phyloP scores from a whole-genome alignment of 352 stramenopile species.

The Phytopythium helicoides region DNA sequence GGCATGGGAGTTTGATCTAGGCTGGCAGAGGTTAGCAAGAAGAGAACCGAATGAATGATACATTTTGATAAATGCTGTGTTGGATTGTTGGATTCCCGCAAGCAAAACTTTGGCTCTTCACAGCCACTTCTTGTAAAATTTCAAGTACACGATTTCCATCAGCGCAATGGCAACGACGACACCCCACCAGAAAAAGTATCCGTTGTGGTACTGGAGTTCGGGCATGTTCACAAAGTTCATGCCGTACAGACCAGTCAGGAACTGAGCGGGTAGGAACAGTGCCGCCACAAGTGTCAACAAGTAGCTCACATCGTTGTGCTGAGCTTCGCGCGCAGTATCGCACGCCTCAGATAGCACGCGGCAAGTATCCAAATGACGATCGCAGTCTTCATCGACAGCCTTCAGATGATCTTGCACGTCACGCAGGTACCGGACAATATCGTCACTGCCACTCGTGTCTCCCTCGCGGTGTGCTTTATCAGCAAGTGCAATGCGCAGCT shows the following conservation, averaged over 20 bases:
- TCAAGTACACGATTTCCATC: slow-evolving; percentile 53
- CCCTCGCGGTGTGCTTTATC: slow-evolving; percentile 6
- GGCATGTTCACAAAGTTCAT: slow-evolving; percentile 91
- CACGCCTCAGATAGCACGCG: slow-evolving; percentile 63
- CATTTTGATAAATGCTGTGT: not conserved
- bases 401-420: slow-evolving; percentile 85
- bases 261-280: slow-evolving; percentile 82
- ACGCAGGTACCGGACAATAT: slow-evolving; percentile 77
- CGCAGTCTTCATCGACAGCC: slow-evolving; percentile 78
- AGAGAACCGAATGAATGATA: too few relatives aligned
- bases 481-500: slow-evolving; percentile 1
- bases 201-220: slow-evolving; percentile 68
- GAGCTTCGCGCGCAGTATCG: slow-evolving; percentile 55
- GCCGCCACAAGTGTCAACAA: slow-evolving; percentile 80
- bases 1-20: slow-evolving; percentile 65
- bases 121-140: slow-evolving; percentile 76
- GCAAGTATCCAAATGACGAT: slow-evolving; percentile 74
- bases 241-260: slow-evolving; percentile 85
- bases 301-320: slow-evolving; percentile 80
- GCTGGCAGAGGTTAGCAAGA: too few relatives aligned
- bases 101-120: slow-evolving; percentile 24
- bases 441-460: slow-evolving; percentile 59
- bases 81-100: too few relatives aligned
- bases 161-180: slow-evolving; percentile 47
- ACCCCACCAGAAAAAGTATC: slow-evolving; percentile 82